Percentiles rank a stretch among this genome's conserved stretches.
These are phyloP conservation scores for Phaeosphaeriaceae sp. DNA, from an alignment of 2,329 filamentous ascomycete species.

Conservation along the genomic window DNA sequence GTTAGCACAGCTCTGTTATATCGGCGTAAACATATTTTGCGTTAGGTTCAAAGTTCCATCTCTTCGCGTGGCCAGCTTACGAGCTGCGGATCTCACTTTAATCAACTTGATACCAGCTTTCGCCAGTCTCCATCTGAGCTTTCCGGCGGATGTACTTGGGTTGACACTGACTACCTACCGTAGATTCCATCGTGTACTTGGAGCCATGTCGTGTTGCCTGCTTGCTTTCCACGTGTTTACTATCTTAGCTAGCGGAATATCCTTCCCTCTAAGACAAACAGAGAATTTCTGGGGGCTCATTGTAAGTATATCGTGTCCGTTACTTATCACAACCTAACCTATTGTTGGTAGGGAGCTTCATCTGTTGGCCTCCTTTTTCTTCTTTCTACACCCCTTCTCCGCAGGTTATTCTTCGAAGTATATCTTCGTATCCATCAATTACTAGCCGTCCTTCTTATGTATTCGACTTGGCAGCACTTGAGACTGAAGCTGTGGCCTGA, in stretches of 20 bases:
- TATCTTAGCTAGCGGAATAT: slow-evolving; percentile 3
- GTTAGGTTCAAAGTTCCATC: slow-evolving; percentile 4
- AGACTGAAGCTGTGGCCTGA: background rate
- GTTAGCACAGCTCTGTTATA: background rate
- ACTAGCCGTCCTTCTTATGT: background rate
- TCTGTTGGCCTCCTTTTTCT: background rate
- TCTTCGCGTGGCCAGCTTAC: slow-evolving; percentile 1
- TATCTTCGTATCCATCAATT: slow-evolving; percentile 1
- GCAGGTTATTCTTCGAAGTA: background rate
- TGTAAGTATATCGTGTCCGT: background rate
- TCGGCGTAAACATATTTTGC: slow-evolving; percentile 6
- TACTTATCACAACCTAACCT: background rate
- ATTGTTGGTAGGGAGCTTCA: background rate
- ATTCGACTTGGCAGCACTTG: slow-evolving; percentile 2
- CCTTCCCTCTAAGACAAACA: slow-evolving; percentile 2
- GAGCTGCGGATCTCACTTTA: slow-evolving; percentile 4
- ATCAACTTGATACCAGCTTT: slow-evolving; percentile 8
- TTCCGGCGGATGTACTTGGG: slow-evolving; percentile 6
- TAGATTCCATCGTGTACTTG: slow-evolving; percentile 2
- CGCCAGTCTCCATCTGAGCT: slow-evolving; percentile 6
- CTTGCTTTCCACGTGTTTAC: slow-evolving; percentile 6
- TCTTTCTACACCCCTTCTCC: slow-evolving; percentile 1
- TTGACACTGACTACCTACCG: slow-evolving; percentile 1
- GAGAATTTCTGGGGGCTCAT: slow-evolving; percentile 4
- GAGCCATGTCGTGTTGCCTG: slow-evolving; percentile 1